Evolutionary conservation across 2,329 filamentous ascomycete genomes (phyloP).

Genomic region (Exophiala sideris): DNA sequence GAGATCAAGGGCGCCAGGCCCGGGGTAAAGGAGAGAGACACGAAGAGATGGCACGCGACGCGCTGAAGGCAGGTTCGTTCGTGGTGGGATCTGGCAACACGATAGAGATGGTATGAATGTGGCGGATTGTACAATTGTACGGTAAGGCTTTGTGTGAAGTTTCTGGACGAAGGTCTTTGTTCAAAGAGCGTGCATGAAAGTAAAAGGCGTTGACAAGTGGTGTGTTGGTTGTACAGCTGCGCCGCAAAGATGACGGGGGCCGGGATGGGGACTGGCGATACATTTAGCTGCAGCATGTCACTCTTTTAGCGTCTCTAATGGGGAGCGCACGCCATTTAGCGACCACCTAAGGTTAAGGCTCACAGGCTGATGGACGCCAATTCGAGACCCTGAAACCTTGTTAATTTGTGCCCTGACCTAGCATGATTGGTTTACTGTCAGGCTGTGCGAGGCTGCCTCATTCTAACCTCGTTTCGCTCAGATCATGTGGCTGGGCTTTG

Average conservation of each 20-base stretch:
- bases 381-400: too few species aligned
- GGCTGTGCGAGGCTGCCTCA: too few species aligned
- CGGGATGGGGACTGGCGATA: background rate
- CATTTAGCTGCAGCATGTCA: background rate
- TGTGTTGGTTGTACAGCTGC: conserved; percentile 1
- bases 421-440: too few species aligned
- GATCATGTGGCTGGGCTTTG: too few species aligned
- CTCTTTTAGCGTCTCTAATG: background rate
- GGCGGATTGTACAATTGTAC: background rate
- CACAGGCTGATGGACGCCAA: too few species aligned
- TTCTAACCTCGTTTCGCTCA: too few species aligned
- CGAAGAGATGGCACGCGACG: background rate
- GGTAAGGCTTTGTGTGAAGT: too few species aligned
- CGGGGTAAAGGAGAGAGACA: background rate
- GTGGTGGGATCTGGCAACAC: background rate
- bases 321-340: too few species aligned
- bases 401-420: too few species aligned
- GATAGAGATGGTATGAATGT: background rate
- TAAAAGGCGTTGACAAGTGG: conserved; percentile 1
- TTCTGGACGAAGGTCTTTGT: background rate
- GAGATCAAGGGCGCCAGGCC: background rate
- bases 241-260: conserved; percentile 11
- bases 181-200: background rate
- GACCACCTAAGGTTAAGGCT: too few species aligned
- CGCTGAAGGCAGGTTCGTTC: background rate